Base-by-base conservation (phyloP, 768 basidiomycete genomes). In the Fomitopsis pulvina region DNA sequence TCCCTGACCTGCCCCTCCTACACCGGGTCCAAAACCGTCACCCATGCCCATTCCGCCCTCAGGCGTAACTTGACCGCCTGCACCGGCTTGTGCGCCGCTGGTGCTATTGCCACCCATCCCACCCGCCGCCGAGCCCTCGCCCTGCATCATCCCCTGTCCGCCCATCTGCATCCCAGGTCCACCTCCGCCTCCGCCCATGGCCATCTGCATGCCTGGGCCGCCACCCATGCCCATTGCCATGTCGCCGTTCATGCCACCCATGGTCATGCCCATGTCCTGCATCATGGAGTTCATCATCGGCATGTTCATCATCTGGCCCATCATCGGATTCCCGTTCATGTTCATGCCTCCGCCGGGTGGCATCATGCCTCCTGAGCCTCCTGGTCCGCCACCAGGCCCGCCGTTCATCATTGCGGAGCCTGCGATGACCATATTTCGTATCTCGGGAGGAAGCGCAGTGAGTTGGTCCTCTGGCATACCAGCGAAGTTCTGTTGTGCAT, bases 361-460 rank as follows among this genome's bases (percentile, higher is more conserved):
- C 52, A 66, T 63, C 64, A 65, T 64, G 51, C 64, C 67, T 38
- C 56, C 68, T 45, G 66, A 57, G 29, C 63, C 77, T 4, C 75
- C 68, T 52, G 72, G 78, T 16, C 34, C 34, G 30, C 34, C n/a
- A 18, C 68, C 68, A 26, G 58, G 75, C n/a, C 71, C 81, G 51
- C 75, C 75, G 50, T 77, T 77, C 86, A 88, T 85, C 78, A 89
- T 81, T 8, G 84, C 78, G 20, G 87, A 81, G 16, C 86, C 83
- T 7, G 87, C 84, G 81, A 92, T 87, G 47, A 91, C 85, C 86
- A 91, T 91, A 52, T 84, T 81, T 32, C 88, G 83, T 50, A 91
- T 74, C 51, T 92, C 90, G 1, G 84, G 80, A 8, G 88, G 90
- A 32, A 93, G 76, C 28, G 80, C 81, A 25, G 81, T 73, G 34